Percentiles rank a stretch among this genome's conserved stretches.
Evolutionary conservation across 2,329 filamentous ascomycete genomes (phyloP).

Genomic region (Exophiala phaeomuriformis): DNA sequence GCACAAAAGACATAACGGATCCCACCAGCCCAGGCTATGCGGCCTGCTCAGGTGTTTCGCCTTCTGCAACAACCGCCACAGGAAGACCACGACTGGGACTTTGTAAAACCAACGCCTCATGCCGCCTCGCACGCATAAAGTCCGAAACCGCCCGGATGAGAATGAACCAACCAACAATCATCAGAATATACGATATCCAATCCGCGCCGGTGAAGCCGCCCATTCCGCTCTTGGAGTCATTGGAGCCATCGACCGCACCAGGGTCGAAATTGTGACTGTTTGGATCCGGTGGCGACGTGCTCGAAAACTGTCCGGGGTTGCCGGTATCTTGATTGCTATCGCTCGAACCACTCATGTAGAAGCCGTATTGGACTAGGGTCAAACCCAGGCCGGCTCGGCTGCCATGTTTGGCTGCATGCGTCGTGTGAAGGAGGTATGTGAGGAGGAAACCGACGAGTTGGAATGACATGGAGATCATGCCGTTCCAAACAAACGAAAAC

Average conservation of each 20-base stretch:
- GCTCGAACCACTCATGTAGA: slow-evolving; percentile 72
- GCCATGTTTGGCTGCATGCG: slow-evolving; percentile 95
- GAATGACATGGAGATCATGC: slow-evolving; percentile 97
- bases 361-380: slow-evolving; percentile 92
- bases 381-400: slow-evolving; percentile 90
- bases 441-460: slow-evolving; percentile 94
- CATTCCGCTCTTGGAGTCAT: slow-evolving; percentile 13
- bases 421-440: slow-evolving; percentile 95
- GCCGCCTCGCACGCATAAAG: slow-evolving; percentile 76
- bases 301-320: slow-evolving; percentile 34
- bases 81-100: slow-evolving; percentile 83
- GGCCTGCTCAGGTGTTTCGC: slow-evolving; percentile 69
- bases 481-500: slow-evolving; percentile 69
- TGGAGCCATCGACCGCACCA: slow-evolving; percentile 46
- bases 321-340: slow-evolving; percentile 47
- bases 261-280: slow-evolving; percentile 87
- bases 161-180: slow-evolving; percentile 98
- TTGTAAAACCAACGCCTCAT: slow-evolving; percentile 87
- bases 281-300: slow-evolving; percentile 70
- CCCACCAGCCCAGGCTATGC: slow-evolving; percentile 46
- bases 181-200: slow-evolving; percentile 84
- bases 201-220: slow-evolving; percentile 43
- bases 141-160: slow-evolving; percentile 89
- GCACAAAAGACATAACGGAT: background rate
- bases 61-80: slow-evolving; percentile 77